Evolutionary conservation across 305 asterid species (phyloP), one percentile per base, ranked within the genome.

Genomic region (Lippia alba): DNA sequence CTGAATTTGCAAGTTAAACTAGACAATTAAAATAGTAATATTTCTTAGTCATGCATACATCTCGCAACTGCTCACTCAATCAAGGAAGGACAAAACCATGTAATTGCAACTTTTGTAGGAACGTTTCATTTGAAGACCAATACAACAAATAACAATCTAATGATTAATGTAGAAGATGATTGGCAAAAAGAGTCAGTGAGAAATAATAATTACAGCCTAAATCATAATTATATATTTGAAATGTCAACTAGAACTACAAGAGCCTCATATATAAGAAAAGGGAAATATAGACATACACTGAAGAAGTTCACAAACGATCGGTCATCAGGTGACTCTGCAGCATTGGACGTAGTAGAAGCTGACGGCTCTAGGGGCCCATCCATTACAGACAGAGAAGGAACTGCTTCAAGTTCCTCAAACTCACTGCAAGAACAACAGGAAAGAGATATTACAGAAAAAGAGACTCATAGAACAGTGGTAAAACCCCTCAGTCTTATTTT

Each of bases 331-430:
- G 75, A 76, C 66, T 82, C 86, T 14, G 78, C 61, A 17, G 49
- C 79, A 78, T 70, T 80, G 45, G 90, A 51, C 40, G 76, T 60
- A 63, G 81, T 45, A 45, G 90, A 70, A 32, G 80, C 55, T 66
- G 88, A 57, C 16, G 91, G 90, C 83, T 91, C 93, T 56, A 85
- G 73, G 63, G 90, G 87, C 65, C 88, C 88, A 82, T 91, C 96
- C 82, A 83, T 86, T 66, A 81, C 91, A 49, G 89, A 77, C 84
- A 69, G 67, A 17, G 86, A 78, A 40, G 90, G 84, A 70, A 88
- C 84, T 75, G 91, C 87, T 85, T 90, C 93, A 72, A 83, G 81
- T 75, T 87, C 95, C 73, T 84, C 88, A 63, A 85, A 84, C 66
- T 86, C 87, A 57, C 96, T 91, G 86, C 75, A 82, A 56, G 12